A percentile compares a stretch with the other conserved stretches of the same genome.
Conservation (phyloP, 108 stramenopile species). For the Pseudonitzschia multiseries region DNA sequence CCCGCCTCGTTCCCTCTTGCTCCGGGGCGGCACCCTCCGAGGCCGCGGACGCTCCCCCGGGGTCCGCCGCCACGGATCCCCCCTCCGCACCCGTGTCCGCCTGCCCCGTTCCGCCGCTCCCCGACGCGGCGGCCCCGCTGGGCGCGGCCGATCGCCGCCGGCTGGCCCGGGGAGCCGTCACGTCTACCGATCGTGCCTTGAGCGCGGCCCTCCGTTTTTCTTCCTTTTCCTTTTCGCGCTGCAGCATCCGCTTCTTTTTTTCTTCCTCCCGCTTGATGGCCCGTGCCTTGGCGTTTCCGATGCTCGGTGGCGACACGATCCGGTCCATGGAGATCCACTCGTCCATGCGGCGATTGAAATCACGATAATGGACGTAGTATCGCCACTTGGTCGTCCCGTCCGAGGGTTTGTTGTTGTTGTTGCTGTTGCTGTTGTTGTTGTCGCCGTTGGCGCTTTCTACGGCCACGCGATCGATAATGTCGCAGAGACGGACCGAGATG, state of each 20-base stretch:
- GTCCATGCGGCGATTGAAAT: conserved; percentile 98
- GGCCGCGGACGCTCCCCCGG: conserved; percentile 15
- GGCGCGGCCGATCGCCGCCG: conserved; percentile 32
- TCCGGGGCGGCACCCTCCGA: background rate
- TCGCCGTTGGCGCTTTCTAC: conserved; percentile 8
- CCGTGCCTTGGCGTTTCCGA: conserved; percentile 83
- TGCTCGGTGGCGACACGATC: conserved; percentile 73
- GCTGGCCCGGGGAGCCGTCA: conserved; percentile 40
- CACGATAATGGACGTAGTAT: conserved; percentile 86
- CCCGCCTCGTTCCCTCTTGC: conserved; percentile 13
- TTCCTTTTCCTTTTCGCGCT: conserved; percentile 44
- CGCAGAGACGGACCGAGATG: conserved; percentile 61
- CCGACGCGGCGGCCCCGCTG: background rate
- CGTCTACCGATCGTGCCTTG: conserved; percentile 30
- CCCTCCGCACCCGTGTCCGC: conserved; percentile 30
- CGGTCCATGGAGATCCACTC: conserved; percentile 91
- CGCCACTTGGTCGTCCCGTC: background rate
- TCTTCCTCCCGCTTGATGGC: conserved; percentile 71
- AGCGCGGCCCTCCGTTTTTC: conserved; percentile 12
- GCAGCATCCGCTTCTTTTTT: conserved; percentile 39
- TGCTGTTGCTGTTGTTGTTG: conserved; percentile 5
- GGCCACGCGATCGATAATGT: conserved; percentile 80
- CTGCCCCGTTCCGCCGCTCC: conserved; percentile 7
- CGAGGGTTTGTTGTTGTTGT: background rate
- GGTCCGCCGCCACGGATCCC: conserved; percentile 21